Conservation (phyloP, 2,329 filamentous ascomycete species). For the Cordyceps farinosa region DNA sequence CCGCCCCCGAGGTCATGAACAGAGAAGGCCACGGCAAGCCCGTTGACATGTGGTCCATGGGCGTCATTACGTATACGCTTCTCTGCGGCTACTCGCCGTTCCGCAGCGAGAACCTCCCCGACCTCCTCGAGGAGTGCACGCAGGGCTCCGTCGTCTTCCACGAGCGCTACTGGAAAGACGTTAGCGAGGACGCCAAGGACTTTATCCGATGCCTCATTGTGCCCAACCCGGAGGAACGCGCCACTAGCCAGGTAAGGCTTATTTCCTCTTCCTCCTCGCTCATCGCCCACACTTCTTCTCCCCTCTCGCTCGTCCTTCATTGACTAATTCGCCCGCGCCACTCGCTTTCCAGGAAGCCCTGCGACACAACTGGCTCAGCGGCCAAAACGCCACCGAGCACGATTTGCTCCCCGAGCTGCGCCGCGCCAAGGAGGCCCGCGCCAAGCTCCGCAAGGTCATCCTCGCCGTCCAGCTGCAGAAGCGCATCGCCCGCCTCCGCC, state of each 20-base stretch:
- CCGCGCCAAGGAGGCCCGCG: conserved; percentile 85
- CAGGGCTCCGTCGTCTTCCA: conserved; percentile 86
- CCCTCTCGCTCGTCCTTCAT: conserved; percentile 4
- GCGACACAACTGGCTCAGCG: conserved; percentile 82
- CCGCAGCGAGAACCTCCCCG: conserved; percentile 86
- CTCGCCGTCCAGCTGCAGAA: conserved; percentile 95
- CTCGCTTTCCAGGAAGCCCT: conserved; percentile 60
- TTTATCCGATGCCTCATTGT: conserved; percentile 84
- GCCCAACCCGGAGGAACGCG: conserved; percentile 71
- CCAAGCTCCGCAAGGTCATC: conserved; percentile 87
- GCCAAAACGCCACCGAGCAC: conserved; percentile 88
- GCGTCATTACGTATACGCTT: conserved; percentile 96
- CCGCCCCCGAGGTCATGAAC: conserved; percentile 96
- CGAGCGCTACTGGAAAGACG: conserved; percentile 97
- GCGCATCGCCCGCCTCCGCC: conserved; percentile 89
- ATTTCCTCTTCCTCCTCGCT: neutral
- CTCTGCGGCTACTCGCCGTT: conserved; percentile 98
- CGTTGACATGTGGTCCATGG: conserved; percentile 98
- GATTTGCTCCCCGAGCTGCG: conserved; percentile 92
- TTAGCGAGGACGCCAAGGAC: conserved; percentile 90
- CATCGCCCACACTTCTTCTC: conserved; percentile 21
- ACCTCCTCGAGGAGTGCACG: conserved; percentile 92
- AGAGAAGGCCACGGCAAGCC: conserved; percentile 97
- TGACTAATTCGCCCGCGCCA: neutral
- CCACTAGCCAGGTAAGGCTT: conserved; percentile 60